Conservation (phyloP, 177 flowering plant genomes). For the Vitis hybrid region DNA sequence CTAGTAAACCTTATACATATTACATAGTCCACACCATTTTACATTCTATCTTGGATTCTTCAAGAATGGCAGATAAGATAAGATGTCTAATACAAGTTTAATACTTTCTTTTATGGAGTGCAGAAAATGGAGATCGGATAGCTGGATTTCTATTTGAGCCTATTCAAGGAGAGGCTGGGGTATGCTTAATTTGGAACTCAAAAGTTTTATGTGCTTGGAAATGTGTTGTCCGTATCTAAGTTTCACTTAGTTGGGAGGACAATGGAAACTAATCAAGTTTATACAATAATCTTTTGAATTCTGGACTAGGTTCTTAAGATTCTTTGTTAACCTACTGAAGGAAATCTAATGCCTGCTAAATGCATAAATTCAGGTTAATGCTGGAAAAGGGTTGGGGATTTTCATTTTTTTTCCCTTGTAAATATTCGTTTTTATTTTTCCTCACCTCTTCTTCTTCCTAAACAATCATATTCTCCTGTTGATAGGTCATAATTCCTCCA, state of each 20-base stretch:
- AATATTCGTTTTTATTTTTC: background rate
- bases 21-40: background rate
- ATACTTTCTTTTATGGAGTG: constrained; percentile 7
- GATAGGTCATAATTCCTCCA: constrained; percentile 86
- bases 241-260: background rate
- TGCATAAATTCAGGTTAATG: background rate
- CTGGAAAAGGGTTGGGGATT: background rate
- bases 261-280: background rate
- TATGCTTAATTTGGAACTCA: constrained; percentile 30
- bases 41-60: background rate
- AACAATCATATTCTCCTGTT: constrained; percentile 3
- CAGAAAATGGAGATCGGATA: constrained; percentile 80
- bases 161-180: constrained; percentile 99
- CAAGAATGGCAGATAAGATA: background rate
- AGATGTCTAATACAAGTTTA: background rate
- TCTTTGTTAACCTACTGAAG: too few relatives aligned
- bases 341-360: too few relatives aligned
- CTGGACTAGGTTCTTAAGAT: background rate
- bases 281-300: background rate
- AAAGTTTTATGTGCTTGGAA: background rate
- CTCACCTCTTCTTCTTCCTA: background rate
- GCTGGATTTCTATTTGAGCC: constrained; percentile 99
- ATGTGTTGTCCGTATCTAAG: background rate
- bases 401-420: background rate
- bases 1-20: background rate